Conservation (phyloP, 257 asterid species). For the Gynochthodes officinalis region DNA sequence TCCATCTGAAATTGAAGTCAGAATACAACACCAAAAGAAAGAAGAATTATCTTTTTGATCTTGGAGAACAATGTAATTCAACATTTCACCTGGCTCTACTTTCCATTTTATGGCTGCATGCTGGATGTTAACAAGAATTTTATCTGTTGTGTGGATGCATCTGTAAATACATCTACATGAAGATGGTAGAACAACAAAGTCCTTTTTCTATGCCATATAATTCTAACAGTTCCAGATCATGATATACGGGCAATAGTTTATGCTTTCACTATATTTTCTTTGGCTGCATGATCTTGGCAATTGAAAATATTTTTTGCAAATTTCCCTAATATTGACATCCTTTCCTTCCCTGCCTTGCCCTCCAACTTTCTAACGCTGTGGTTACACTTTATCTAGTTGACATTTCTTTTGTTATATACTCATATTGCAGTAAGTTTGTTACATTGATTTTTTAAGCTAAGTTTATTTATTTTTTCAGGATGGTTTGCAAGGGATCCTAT, state of each 20-base stretch:
- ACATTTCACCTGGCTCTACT: neutral
- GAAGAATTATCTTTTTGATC: neutral
- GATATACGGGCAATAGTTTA: neutral
- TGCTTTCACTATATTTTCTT: neutral
- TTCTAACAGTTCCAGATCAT: neutral
- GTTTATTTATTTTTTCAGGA: no score
- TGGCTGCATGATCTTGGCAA: neutral
- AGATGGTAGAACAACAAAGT: neutral
- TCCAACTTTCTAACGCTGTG: neutral
- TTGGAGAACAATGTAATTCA: neutral
- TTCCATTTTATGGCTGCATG: neutral
- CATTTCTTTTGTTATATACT: neutral
- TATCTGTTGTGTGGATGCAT: neutral
- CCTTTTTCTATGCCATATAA: neutral
- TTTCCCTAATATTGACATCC: neutral
- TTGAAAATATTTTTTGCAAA: neutral
- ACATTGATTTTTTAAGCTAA: neutral
- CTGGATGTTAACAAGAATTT: neutral
- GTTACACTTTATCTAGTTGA: neutral
- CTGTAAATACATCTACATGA: neutral
- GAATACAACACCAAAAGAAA: neutral
- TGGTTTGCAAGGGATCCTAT: conserved; percentile 85
- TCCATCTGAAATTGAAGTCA: neutral
- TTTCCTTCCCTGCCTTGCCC: neutral
- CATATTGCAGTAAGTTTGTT: neutral